These are phyloP conservation scores for Annulohypoxylon maeteangense DNA, from an alignment of 495 filamentous ascomycete genomes.

Conservation along the genomic window DNA sequence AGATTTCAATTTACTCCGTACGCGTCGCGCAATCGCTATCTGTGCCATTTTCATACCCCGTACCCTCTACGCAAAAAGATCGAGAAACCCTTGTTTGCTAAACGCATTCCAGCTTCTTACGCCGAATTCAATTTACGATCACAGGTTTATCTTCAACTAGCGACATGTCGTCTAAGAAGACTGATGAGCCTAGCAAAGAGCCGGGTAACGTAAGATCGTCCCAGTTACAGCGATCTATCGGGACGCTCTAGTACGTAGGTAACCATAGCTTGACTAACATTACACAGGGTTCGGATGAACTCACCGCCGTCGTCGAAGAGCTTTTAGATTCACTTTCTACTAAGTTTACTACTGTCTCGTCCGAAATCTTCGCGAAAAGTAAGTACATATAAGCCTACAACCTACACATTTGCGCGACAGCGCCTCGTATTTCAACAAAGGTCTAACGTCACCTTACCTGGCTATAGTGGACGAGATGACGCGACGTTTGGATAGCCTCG, in stretches of 20 bases:
- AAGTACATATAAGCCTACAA: slow-evolving; percentile 42
- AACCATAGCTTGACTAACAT: background rate
- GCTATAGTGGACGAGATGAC: slow-evolving; percentile 93
- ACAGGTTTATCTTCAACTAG: background rate
- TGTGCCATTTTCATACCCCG: background rate
- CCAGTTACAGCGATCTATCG: background rate
- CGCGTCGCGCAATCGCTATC: background rate
- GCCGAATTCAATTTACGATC: background rate
- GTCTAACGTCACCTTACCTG: slow-evolving; percentile 10
- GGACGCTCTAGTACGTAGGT: background rate
- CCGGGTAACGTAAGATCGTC: slow-evolving; percentile 47
- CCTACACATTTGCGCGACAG: background rate
- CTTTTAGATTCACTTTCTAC: slow-evolving; percentile 82
- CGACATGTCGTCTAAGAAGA: slow-evolving; percentile 18
- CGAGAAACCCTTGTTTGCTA: background rate
- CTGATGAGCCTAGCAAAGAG: slow-evolving; percentile 37
- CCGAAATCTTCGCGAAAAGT: slow-evolving; percentile 91
- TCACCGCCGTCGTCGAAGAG: slow-evolving; percentile 83
- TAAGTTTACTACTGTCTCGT: slow-evolving; percentile 84
- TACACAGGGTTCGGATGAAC: slow-evolving; percentile 58
- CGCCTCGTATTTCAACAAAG: background rate
- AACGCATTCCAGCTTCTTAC: background rate
- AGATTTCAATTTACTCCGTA: background rate
- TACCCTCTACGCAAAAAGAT: background rate
- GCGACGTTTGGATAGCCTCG: slow-evolving; percentile 84